A percentile compares a stretch with the other conserved stretches of the same genome.
Conservation (phyloP, 106 monocot species). For the Platanthera guangdongensis region DNA sequence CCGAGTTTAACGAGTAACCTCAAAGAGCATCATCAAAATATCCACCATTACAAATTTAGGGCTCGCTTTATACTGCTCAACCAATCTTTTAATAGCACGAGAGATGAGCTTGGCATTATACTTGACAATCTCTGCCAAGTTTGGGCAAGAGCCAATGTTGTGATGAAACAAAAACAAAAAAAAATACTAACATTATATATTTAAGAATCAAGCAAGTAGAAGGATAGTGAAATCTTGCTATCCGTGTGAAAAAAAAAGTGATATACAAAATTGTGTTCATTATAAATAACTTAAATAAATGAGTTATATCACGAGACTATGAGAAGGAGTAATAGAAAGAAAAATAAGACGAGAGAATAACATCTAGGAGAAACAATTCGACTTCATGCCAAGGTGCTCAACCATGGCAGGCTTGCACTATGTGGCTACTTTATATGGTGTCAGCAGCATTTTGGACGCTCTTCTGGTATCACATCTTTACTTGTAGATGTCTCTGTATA, state of each 20-base stretch:
- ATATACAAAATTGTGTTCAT: too few species aligned
- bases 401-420: too few species aligned
- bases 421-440: too few species aligned
- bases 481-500: too few species aligned
- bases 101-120: constrained; percentile 49
- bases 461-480: too few species aligned
- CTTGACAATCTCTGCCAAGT: constrained; percentile 63
- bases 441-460: too few species aligned
- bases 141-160: neutral
- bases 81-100: constrained; percentile 59
- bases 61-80: constrained; percentile 74
- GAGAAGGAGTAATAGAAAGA: too few species aligned
- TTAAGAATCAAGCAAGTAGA: neutral
- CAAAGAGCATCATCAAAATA: constrained; percentile 77
- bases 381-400: too few species aligned
- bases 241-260: neutral
- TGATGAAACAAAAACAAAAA: neutral
- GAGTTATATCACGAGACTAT: too few species aligned
- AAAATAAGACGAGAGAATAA: too few species aligned
- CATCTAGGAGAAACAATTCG: too few species aligned
- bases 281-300: too few species aligned
- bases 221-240: neutral
- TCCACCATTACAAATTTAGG: constrained; percentile 58
- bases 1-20: constrained; percentile 40
- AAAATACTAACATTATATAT: neutral